These are phyloP conservation scores for Gyrodon lividus DNA, from an alignment of 768 basidiomycete genomes.

Conservation along the genomic window DNA sequence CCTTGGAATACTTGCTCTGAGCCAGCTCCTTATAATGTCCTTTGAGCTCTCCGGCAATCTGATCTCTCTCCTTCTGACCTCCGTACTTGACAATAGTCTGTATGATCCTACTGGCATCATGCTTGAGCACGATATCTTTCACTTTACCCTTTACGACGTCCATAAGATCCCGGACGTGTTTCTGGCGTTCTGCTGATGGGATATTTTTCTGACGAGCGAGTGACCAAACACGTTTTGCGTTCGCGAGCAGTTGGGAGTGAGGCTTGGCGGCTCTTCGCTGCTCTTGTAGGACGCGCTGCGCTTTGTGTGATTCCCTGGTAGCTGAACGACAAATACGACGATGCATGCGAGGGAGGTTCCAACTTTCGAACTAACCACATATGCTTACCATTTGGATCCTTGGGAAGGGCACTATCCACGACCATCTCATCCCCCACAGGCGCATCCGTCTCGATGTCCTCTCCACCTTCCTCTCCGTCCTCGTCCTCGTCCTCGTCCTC, in stretches of 20 bases:
- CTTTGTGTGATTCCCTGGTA: slow-evolving; percentile 67
- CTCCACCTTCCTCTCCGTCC: slow-evolving; percentile 32
- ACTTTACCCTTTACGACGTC: slow-evolving; percentile 75
- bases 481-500: slow-evolving; percentile 41
- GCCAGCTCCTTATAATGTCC: slow-evolving; percentile 76
- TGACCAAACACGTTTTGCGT: slow-evolving; percentile 79
- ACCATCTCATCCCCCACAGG: slow-evolving; percentile 32
- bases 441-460: slow-evolving; percentile 18
- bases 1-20: slow-evolving; percentile 91
- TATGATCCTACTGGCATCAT: slow-evolving; percentile 86
- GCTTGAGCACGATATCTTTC: slow-evolving; percentile 85
- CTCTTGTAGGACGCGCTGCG: slow-evolving; percentile 61
- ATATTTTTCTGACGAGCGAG: slow-evolving; percentile 73
- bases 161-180: slow-evolving; percentile 75
- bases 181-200: slow-evolving; percentile 65
- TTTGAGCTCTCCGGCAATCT: slow-evolving; percentile 80
- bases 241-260: slow-evolving; percentile 62
- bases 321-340: slow-evolving; percentile 35
- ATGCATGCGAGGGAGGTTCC: slow-evolving; percentile 6
- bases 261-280: slow-evolving; percentile 79
- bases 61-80: slow-evolving; percentile 66
- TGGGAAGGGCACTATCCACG: slow-evolving; percentile 31
- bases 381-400: slow-evolving; percentile 60
- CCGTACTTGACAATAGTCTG: slow-evolving; percentile 84
- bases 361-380: neutral